A percentile compares a stretch with the other conserved stretches of the same genome.
These are phyloP conservation scores for Artemisia argyi DNA, from an alignment of 129 eudicot species.

Conservation along the genomic window DNA sequence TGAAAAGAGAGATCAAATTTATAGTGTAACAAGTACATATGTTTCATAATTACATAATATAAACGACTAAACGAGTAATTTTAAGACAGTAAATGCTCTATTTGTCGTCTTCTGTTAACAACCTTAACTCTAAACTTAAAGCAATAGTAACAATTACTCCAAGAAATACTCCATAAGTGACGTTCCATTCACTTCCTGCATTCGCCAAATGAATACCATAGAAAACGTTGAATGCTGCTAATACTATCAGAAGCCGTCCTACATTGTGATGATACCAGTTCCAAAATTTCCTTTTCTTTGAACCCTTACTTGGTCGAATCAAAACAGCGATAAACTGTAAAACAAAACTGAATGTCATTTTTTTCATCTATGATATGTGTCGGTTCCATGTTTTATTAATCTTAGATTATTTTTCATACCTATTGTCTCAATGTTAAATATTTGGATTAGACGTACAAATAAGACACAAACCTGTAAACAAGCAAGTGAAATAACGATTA, in stretches of 20 bases:
- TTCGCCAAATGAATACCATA: conserved; percentile 68
- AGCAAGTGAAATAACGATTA: conserved; percentile 56
- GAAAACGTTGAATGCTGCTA: conserved; percentile 70
- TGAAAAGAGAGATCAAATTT: too few species aligned
- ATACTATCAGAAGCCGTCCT: conserved; percentile 57
- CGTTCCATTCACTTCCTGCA: conserved; percentile 66
- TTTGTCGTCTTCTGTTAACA: conserved; percentile 39
- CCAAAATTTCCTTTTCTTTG: conserved; percentile 74
- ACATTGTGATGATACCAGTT: conserved; percentile 81
- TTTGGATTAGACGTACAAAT: background rate
- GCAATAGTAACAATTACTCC: conserved; percentile 45
- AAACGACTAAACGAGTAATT: background rate
- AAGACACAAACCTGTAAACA: conserved; percentile 68
- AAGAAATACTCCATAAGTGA: conserved; percentile 50
- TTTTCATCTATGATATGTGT: too few species aligned
- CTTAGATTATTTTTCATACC: too few species aligned
- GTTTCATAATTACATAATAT: background rate
- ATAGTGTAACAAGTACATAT: too few species aligned
- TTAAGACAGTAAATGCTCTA: background rate
- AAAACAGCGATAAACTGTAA: conserved; percentile 64
- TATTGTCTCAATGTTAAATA: too few species aligned
- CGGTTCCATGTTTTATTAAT: too few species aligned
- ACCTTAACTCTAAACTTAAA: conserved; percentile 53
- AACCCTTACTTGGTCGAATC: conserved; percentile 56
- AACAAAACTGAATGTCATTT: background rate